Evolutionary conservation across 129 eudicot genomes (phyloP), one percentile per base, ranked within the genome.

Genomic region (Heracleum sosnowskyi): DNA sequence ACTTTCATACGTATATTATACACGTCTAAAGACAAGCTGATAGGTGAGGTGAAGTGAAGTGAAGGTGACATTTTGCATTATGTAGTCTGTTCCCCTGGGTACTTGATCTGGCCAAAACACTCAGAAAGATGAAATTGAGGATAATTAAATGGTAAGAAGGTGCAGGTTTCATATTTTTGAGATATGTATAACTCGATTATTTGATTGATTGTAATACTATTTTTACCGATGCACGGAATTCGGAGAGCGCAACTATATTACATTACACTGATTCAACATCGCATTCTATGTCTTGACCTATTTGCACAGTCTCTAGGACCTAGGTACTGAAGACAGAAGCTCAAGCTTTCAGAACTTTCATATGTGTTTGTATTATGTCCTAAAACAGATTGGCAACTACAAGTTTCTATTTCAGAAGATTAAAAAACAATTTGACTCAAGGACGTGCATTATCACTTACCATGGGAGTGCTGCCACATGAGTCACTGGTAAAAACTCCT

Each of bases 401-500:
- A 36, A 35, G 45, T 10, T 69, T 70, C 44, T 70, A 70, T n/a
- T 70, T 22, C 6, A 70, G 7, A 13, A 18, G 26, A 16, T 10
- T 37, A 20, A 3, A 64, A 1, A 35, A 70, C 5, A 44, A 4
- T 73, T 5, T 28, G 33, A 40, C 18, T 6, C 24, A n/a, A 33
- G 57, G 12, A 1, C 11, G 15, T 40, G 18, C 53, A 28, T n/a
- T 28, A 13, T 44, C 34, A 78, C 90, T 84, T 80, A 92, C 99
- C 97, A 90, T 89, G 26, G 97, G 88, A 78, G 86, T 82, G 79
- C 37, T 88, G 83, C 99, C 99, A 82, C 99, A 96, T 24, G 22
- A 28, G 53, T 83, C 86, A 76, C 97, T 96, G 46, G 93, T 96
- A 87, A 64, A 96, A 85, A 96, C 99, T 79, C 97, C 99, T 20